phyloP scores from a whole-genome alignment of 768 basidiomycete genomes.

The Leccinum longicurvipes region DNA sequence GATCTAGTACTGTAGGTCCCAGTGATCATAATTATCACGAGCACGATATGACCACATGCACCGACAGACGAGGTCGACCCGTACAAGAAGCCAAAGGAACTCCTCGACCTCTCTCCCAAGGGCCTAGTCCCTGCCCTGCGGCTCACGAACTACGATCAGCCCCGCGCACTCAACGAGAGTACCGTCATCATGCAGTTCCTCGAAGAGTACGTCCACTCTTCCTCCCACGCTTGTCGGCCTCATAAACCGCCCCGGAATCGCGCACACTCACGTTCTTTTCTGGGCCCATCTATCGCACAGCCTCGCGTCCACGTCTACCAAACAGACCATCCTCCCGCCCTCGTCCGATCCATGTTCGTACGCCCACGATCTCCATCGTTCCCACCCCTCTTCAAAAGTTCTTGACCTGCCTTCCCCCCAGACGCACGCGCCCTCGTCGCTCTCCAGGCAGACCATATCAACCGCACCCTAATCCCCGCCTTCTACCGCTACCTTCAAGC shows the following conservation, averaged over 20 bases:
- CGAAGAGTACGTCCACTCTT: slow-evolving; percentile 54
- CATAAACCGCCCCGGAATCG: too few relatives aligned
- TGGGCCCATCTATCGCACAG: slow-evolving; percentile 28
- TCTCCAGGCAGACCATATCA: slow-evolving; percentile 66
- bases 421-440: slow-evolving; percentile 67
- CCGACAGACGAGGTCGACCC: slow-evolving; percentile 72
- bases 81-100: slow-evolving; percentile 75
- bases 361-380: neutral
- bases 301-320: slow-evolving; percentile 46
- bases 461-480: slow-evolving; percentile 59
- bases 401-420: slow-evolving; percentile 20
- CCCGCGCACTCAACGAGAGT: slow-evolving; percentile 71
- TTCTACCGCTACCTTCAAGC: slow-evolving; percentile 78
- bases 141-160: slow-evolving; percentile 50
- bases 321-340: slow-evolving; percentile 56
- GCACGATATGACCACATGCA: neutral
- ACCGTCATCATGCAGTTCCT: slow-evolving; percentile 77
- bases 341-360: slow-evolving; percentile 55
- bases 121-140: slow-evolving; percentile 74
- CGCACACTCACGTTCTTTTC: neutral
- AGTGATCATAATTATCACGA: neutral
- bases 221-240: neutral
- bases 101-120: slow-evolving; percentile 79
- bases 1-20: slow-evolving; percentile 38
- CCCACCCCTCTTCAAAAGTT: too few relatives aligned